Base-by-base conservation (phyloP, 1,139 yeast species). In the Debaryomyces robertsiae region DNA sequence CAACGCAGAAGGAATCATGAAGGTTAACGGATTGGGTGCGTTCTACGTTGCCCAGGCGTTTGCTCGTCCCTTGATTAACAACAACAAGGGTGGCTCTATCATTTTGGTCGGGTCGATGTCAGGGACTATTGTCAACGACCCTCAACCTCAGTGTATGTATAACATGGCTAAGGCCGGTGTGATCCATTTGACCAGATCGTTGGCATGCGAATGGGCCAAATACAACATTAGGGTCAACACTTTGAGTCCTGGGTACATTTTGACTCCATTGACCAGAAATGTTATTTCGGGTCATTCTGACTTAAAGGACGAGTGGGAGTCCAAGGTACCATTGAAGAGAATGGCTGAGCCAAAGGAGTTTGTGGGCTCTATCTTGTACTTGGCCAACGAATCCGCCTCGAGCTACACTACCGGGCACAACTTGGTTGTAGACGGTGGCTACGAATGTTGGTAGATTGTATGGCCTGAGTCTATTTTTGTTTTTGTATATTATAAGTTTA, bases 11-110 rank as follows among this genome's bases (percentile, higher is more conserved):
- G 75, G 77, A 25, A 67, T 86, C 46, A 73, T 84, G 65, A 78
- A 82, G 56, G 94, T 85, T 44, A 85, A 86, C 62, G 76, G 85
- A 19, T 69, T 84, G 61, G 95, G 95, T 11, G 80, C 93, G 4
- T 75, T 85, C 55, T 84, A 82, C 69, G 84, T 84, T 17, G 60
- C 76, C 4, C 77, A 73, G 52, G 53, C 72, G 30, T 73, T 85
- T 63, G 91, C 94, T 37, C 76, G 81, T 58, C 84, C 86, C 13
- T 75, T 85, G 52, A 82, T 73, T 47, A 62, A 62, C 44, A 81
- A 84, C 60, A 77, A 77, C 53, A 72, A 81, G 54, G 60, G 55
- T 33, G 78, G 78, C 22, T 67, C 75, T 14, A 67, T 71, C 45
- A 69, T 73, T 40, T 63, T 73, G 52, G 63, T 73, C 46, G 78